These are phyloP conservation scores for Thuja plicata DNA, from an alignment of 83 land plant species.

Conservation along the genomic window DNA sequence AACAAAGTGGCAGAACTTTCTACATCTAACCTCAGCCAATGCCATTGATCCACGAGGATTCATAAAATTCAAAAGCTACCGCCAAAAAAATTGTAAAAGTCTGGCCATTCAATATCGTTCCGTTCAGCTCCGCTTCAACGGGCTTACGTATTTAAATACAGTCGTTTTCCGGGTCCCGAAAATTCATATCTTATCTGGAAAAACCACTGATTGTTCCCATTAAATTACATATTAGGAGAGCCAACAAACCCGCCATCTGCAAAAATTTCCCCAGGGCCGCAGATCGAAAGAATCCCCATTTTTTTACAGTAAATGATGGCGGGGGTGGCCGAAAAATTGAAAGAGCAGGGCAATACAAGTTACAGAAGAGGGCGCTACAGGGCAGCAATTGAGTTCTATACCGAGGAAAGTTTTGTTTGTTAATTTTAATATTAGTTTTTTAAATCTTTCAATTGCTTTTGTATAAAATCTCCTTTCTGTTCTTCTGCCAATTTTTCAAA, in stretches of 20 bases:
- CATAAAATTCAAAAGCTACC: not conserved
- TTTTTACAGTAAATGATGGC: not conserved
- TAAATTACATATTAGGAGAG: not conserved
- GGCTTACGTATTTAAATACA: not conserved
- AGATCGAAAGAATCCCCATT: not conserved
- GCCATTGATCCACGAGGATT: not conserved
- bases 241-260: not conserved
- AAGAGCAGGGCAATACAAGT: slow-evolving; percentile 28
- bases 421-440: no score
- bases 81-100: not conserved
- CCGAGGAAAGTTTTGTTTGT: slow-evolving; percentile 19
- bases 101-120: not conserved
- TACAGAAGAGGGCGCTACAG: slow-evolving; percentile 21
- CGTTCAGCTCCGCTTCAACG: not conserved
- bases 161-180: not conserved
- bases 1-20: no score
- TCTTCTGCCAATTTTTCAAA: not conserved
- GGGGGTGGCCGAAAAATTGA: slow-evolving; percentile 26
- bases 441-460: no score
- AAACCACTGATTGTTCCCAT: not conserved
- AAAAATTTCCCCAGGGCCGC: not conserved
- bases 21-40: no score
- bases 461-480: not conserved
- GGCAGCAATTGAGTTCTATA: slow-evolving; percentile 34
- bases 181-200: not conserved